Percentiles rank a stretch among this genome's conserved stretches.
Conservation (phyloP, 2,329 filamentous ascomycete species). For the Calonectria honghensis region DNA sequence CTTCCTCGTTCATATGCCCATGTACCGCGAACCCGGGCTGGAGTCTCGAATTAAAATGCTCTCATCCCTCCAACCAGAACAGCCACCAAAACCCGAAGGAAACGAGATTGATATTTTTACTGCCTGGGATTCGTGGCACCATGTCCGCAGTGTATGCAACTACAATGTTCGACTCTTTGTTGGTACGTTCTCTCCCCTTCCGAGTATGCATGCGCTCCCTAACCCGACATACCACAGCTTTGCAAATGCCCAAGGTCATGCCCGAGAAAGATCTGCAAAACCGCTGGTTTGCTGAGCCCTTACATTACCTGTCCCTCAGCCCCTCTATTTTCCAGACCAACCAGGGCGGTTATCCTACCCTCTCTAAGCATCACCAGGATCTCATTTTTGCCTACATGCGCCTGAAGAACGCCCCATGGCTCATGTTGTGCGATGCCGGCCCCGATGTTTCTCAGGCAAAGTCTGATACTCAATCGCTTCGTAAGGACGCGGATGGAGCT, state of each 20-base stretch:
- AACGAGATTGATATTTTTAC: conserved; percentile 82
- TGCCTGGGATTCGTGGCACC: conserved; percentile 95
- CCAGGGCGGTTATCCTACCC: conserved; percentile 76
- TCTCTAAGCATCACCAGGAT: conserved; percentile 76
- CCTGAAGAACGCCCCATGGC: conserved; percentile 77
- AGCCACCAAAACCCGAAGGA: conserved; percentile 55
- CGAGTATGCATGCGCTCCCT: neutral
- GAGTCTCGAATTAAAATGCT: conserved; percentile 73
- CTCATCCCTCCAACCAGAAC: conserved; percentile 63
- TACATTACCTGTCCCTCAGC: conserved; percentile 76
- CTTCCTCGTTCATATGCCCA: conserved; percentile 87
- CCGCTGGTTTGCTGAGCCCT: conserved; percentile 81
- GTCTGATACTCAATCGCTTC: conserved; percentile 44
- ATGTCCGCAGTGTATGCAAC: conserved; percentile 88
- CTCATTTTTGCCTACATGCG: conserved; percentile 79
- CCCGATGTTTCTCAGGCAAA: conserved; percentile 64
- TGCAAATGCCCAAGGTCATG: conserved; percentile 75
- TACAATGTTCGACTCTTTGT: conserved; percentile 88
- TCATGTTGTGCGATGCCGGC: conserved; percentile 78
- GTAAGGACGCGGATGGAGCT: conserved; percentile 56
- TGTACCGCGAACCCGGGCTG: conserved; percentile 82
- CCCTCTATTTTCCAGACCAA: conserved; percentile 76
- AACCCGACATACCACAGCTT: conserved; percentile 60
- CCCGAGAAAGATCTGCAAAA: conserved; percentile 77
- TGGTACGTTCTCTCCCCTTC: conserved; percentile 75